Percentiles rank a stretch among this genome's conserved stretches.
phyloP scores from a whole-genome alignment of 495 filamentous ascomycete genomes.

The Chlorociboria aeruginascens region DNA sequence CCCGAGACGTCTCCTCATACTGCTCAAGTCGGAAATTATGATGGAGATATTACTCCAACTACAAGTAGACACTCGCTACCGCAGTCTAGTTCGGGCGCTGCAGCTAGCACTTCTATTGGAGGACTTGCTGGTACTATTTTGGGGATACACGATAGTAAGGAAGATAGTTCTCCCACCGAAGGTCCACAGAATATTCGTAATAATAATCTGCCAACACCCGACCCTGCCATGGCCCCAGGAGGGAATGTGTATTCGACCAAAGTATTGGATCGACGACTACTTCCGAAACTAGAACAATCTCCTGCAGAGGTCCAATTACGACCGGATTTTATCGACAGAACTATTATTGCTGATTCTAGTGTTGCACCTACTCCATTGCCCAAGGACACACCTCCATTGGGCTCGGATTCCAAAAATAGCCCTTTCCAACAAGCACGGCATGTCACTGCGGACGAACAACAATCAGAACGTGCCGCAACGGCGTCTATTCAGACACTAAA shows the following conservation, averaged over 20 bases:
- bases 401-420: slow-evolving; percentile 7
- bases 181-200: neutral
- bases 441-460: neutral
- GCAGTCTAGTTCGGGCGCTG: slow-evolving; percentile 11
- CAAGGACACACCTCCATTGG: slow-evolving; percentile 26
- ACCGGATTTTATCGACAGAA: slow-evolving; percentile 11
- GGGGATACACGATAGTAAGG: slow-evolving; percentile 3
- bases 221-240: slow-evolving; percentile 9
- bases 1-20: slow-evolving; percentile 4
- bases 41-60: slow-evolving; percentile 17
- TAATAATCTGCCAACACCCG: slow-evolving; percentile 9
- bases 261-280: slow-evolving; percentile 8
- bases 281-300: slow-evolving; percentile 6
- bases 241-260: slow-evolving; percentile 11
- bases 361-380: slow-evolving; percentile 23
- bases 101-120: slow-evolving; percentile 14
- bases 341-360: slow-evolving; percentile 7
- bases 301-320: slow-evolving; percentile 7
- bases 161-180: neutral
- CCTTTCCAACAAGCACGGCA: slow-evolving; percentile 26
- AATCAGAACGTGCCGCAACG: slow-evolving; percentile 25
- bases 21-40: slow-evolving; percentile 1
- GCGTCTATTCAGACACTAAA: slow-evolving; percentile 42
- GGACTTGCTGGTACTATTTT: slow-evolving; percentile 14
- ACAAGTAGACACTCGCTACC: slow-evolving; percentile 12